Evolutionary conservation across 2,329 filamentous ascomycete genomes (phyloP), one percentile per base, ranked within the genome.

Genomic region (Zasmidium citrigriseum): DNA sequence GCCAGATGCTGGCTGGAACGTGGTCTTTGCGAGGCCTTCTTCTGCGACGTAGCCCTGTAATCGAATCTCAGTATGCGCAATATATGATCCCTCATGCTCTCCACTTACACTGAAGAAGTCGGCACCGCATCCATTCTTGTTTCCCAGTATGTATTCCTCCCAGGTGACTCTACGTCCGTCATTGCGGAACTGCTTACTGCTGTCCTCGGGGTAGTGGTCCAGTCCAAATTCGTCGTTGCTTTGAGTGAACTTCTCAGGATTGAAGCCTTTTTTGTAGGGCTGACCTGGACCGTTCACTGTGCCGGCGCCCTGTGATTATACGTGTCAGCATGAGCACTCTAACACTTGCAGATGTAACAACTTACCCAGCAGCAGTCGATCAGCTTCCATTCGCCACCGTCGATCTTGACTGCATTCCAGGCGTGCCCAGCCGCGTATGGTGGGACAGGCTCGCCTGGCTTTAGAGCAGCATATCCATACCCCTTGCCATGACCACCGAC

Each of bases 391-490:
- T 86, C 84, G 1, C 90, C 91, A 23, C 87, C 84, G 67, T 98
- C 93, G 58, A 98, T 91, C 47, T 67, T 66, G 5, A 97, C 91
- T 0, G 90, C 93, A 69, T 96, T 97, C 95, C 95, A 97, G 0
- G 95, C 93, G 74, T 98, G 93, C 1, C 85, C 81, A 0, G 83
- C 67, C 2, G 69, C 77, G 53, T 87, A 78, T 20, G 82, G 83
- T 1, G 93, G 93, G 0, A 89, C 72, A 0, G 83, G 78, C 53
- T 89, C 80, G 2, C 89, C 89, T 0, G 86, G 82, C 41, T 81
- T 78, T 7, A 92, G 76, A 0, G 86, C 75, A 0, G 71, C 73
- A 74, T 92, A 88, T 1, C 92, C 90, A 66, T 83, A 93, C 0
- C 95, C 95, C 74, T 98, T 98, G 29, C 93, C 91, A 65, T 95